Base-by-base conservation (phyloP, 352 stramenopile species). In the Phytophthora cactorum region DNA sequence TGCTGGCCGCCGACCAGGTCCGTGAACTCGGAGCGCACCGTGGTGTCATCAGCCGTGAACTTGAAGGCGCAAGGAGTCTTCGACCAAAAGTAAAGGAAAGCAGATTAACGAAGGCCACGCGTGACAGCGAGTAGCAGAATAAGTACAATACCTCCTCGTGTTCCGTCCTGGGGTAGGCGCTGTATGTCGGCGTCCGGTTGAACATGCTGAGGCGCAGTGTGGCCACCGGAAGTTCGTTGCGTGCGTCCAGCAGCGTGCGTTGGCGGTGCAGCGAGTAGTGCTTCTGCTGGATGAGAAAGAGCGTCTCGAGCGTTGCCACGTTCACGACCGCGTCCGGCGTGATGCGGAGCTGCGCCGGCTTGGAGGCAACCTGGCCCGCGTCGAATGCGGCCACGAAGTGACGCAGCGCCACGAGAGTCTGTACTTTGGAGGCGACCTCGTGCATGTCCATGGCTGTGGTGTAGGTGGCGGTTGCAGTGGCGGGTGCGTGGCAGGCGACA, bases 331-430 rank as follows among this genome's bases (percentile, higher is more conserved):
- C 53, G 41, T 68, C 59, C 5, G 59, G 14, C 15, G 59, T 68
- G 58, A 81, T 52, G 59, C 66, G 50, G 31, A 81, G 59, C 57
- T 68, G 57, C 17, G 34, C 52, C 11, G 49, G 59, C 63, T 74
- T 71, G n/a, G 58, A 57, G 12, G 54, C 68, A 51, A 77, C 72
- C 28, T 74, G 60, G 11, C 36, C 49, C n/a, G 66, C 45, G 54
- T 81, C 70, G 44, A 81, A 81, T 12, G 74, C 74, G 15, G 74
- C 53, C 28, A 77, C 74, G 41, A 81, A 81, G 66, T 76, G 70
- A 17, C 65, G 66, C 61, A 81, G 62, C 45, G 74, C 74, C 27
- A 49, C 70, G n/a, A 81, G 70, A 28, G 66, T 75, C 62, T 75
- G 68, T 27, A 81, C 62, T 58, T 74, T 58, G n/a, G 70, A 59